These are phyloP conservation scores for Solanum lycopersicoides DNA, from an alignment of 257 asterid species.

Conservation along the genomic window DNA sequence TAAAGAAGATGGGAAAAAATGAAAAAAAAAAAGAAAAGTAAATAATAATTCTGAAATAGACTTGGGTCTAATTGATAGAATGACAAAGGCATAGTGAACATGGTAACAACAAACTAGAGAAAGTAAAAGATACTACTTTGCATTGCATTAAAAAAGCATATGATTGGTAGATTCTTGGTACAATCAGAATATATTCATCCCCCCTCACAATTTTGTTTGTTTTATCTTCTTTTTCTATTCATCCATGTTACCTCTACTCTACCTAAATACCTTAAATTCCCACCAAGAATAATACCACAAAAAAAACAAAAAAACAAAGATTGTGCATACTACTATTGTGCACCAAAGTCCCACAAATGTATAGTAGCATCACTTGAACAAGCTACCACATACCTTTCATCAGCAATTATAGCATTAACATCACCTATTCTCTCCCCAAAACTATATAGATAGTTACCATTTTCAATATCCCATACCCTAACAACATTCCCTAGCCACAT, in stretches of 20 bases:
- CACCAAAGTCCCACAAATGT: slow-evolving; percentile 85
- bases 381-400: slow-evolving; percentile 58
- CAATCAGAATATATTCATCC: background rate
- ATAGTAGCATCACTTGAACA: slow-evolving; percentile 45
- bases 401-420: slow-evolving; percentile 37
- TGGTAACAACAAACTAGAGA: background rate
- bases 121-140: background rate
- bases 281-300: background rate
- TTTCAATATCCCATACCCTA: slow-evolving; percentile 72
- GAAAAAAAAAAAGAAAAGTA: background rate
- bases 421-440: slow-evolving; percentile 56
- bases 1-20: background rate
- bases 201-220: background rate
- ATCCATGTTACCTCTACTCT: background rate
- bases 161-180: background rate
- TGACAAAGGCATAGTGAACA: background rate
- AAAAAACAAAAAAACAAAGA: background rate
- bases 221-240: background rate
- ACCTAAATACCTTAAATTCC: background rate
- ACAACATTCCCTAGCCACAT: slow-evolving; percentile 31
- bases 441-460: slow-evolving; percentile 48
- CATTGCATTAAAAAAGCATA: background rate
- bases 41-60: background rate
- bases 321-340: slow-evolving; percentile 7
- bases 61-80: background rate